Base-by-base conservation (phyloP, 805 yeast species). In the Pichia ethanolica region DNA sequence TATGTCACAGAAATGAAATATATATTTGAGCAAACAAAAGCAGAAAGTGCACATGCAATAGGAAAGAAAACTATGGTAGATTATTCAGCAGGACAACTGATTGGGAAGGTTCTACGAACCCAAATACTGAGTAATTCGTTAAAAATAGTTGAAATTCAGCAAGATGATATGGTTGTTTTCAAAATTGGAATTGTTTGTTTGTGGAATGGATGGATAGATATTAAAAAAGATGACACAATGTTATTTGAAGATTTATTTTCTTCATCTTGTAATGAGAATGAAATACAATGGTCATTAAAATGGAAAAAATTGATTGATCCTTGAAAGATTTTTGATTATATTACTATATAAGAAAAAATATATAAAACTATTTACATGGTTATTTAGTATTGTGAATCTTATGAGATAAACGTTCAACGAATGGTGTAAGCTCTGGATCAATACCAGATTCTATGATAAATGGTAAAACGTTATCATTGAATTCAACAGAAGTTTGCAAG, bases 281-380 rank as follows among this genome's bases (percentile, higher is more conserved):
- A 41, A 10, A 35, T 54, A 9, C 42, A 42, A 25, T 53, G 57
- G 52, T 54, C 47, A 36, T 48, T 49, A 34, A 43, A 55, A 35
- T 57, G 60, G 60, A 42, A 47, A 35, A 57, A 57, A 39, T 10
- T 56, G 10, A 39, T 46, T 9, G 14, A 32, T 12, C 42, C 46
- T 14, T 46, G 41, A 40, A 30, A n/a, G 36, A 35, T 25, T 32
- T 11, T 28, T 2, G 14, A 35, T 20, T 12, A 11, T n/a, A 42
- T 11, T 10, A 5, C 26, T 10, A 12, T 33, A 10, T 32, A 30
- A 4, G 1, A 26, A n/a, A 25, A 39, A 3, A 27, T 39, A 27
- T 27, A 27, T 39, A 13, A 9, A 9, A 32, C 34, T 32, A 39
- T 39, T 11, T 14, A 39, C 26, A 39, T 26, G 26, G 11, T 39